A percentile compares a stretch with the other conserved stretches of the same genome.
Evolutionary conservation across 2,329 filamentous ascomycete species (phyloP).

Genomic region (Zymoseptoria passerinii): DNA sequence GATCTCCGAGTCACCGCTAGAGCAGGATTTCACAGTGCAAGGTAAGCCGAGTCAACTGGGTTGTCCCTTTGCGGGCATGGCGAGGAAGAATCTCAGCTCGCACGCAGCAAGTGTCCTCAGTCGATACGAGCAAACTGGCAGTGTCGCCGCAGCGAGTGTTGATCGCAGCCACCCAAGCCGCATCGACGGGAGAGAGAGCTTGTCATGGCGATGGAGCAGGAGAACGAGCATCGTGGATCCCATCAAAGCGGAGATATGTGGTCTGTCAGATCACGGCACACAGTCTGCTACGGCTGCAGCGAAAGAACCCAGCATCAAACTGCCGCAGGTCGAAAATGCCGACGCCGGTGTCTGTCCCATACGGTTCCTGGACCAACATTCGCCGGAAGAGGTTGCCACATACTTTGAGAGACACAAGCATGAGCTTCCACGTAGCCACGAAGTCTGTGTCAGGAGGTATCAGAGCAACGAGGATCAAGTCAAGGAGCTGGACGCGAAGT

Average conservation of each 20-base stretch:
- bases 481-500: slow-evolving; percentile 84
- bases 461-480: slow-evolving; percentile 80
- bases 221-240: slow-evolving; percentile 27
- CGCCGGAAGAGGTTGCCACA: slow-evolving; percentile 82
- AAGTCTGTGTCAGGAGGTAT: slow-evolving; percentile 83
- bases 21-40: slow-evolving; percentile 83
- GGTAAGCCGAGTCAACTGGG: slow-evolving; percentile 70
- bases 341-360: slow-evolving; percentile 71
- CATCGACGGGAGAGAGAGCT: slow-evolving; percentile 37
- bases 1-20: slow-evolving; percentile 45
- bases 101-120: slow-evolving; percentile 34
- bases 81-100: slow-evolving; percentile 32
- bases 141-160: slow-evolving; percentile 19
- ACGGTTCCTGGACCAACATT: slow-evolving; percentile 83
- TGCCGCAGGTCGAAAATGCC: slow-evolving; percentile 18
- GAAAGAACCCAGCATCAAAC: slow-evolving; percentile 5
- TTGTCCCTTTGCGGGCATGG: slow-evolving; percentile 65
- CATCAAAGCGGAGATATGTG: slow-evolving; percentile 32
- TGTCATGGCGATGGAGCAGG: slow-evolving; percentile 27
- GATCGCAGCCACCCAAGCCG: slow-evolving; percentile 21
- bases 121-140: slow-evolving; percentile 27
- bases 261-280: slow-evolving; percentile 23
- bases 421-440: slow-evolving; percentile 85
- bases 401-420: slow-evolving; percentile 96
- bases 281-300: slow-evolving; percentile 1